Percentiles rank a stretch among this genome's conserved stretches.
Evolutionary conservation across 495 filamentous ascomycete genomes (phyloP).

Genomic region (Neurospora sp.): DNA sequence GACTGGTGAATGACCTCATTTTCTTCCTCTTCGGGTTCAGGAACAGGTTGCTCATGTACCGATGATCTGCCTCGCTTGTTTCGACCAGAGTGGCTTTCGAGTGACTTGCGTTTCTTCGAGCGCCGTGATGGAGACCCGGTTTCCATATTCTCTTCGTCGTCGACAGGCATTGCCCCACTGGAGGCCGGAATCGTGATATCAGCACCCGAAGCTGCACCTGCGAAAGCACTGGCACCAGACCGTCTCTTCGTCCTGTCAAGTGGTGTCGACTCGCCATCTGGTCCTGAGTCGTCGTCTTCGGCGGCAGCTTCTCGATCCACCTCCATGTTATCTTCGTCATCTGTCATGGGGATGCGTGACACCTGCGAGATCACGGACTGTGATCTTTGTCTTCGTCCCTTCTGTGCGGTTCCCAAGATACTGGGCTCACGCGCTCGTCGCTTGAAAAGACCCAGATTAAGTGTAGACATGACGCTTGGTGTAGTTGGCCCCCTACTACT

Average conservation of each 20-base stretch:
- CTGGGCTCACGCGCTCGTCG: constrained; percentile 37
- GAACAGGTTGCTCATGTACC: not conserved
- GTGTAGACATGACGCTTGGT: constrained; percentile 31
- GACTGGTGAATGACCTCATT: constrained; percentile 15
- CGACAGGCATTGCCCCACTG: not conserved
- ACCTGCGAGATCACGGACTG: constrained; percentile 18
- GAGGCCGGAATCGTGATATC: not conserved
- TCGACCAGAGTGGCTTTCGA: constrained; percentile 23
- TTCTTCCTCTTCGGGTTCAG: constrained; percentile 2
- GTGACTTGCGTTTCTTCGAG: constrained; percentile 38
- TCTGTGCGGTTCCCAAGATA: constrained; percentile 35
- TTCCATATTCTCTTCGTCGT: constrained; percentile 1
- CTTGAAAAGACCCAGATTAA: constrained; percentile 38
- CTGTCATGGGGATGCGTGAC: constrained; percentile 2
- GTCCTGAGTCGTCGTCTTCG: constrained; percentile 31
- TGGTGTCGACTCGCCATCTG: constrained; percentile 37
- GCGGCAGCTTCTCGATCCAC: not conserved
- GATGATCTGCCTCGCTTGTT: constrained; percentile 11
- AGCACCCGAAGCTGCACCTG: not conserved
- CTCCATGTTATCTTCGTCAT: constrained; percentile 1
- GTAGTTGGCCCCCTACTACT: constrained; percentile 39
- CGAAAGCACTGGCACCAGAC: constrained; percentile 7
- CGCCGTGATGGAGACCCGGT: constrained; percentile 16
- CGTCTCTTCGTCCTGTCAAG: constrained; percentile 26
- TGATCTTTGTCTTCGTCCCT: constrained; percentile 21